Percentiles rank a stretch among this genome's conserved stretches.
Evolutionary conservation across 2,329 filamentous ascomycete genomes (phyloP).

Genomic region (Emmonsiellopsis sp.): DNA sequence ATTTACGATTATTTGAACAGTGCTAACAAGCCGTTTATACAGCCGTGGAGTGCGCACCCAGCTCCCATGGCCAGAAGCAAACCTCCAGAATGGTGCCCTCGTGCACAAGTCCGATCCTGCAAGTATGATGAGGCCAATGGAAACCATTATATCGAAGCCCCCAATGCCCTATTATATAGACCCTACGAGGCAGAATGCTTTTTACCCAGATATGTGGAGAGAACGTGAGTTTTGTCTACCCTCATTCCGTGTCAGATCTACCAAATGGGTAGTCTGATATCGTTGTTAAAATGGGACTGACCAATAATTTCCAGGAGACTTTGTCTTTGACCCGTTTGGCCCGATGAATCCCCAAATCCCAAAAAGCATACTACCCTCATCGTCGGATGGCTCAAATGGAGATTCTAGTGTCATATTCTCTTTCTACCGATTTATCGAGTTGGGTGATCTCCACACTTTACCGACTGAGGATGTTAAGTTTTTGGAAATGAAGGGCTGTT

Average conservation of each 20-base stretch:
- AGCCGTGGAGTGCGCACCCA: not conserved
- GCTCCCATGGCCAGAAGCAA: not conserved
- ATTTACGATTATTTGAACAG: not conserved
- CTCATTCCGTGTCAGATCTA: not conserved
- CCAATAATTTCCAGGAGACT: not conserved
- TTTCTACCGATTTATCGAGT: conserved; percentile 16
- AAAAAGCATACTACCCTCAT: not conserved
- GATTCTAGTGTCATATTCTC: conserved; percentile 31
- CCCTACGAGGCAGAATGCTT: not conserved
- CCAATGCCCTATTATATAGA: not conserved
- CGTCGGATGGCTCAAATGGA: conserved; percentile 17
- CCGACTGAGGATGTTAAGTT: conserved; percentile 40
- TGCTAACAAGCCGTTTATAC: not conserved
- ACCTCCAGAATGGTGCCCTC: not conserved
- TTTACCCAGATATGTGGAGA: not conserved
- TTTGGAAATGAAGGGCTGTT: conserved; percentile 39
- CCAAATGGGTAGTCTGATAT: not conserved
- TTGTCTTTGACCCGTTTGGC: conserved; percentile 1
- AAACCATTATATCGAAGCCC: not conserved
- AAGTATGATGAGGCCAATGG: not conserved
- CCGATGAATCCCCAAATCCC: conserved; percentile 1
- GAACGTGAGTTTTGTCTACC: not conserved
- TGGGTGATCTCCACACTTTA: conserved; percentile 11
- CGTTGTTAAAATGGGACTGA: not conserved
- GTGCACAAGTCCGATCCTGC: not conserved